Evolutionary conservation across 1,284 basidiomycete genomes (phyloP).

Genomic region (Tausonia pullulans): DNA sequence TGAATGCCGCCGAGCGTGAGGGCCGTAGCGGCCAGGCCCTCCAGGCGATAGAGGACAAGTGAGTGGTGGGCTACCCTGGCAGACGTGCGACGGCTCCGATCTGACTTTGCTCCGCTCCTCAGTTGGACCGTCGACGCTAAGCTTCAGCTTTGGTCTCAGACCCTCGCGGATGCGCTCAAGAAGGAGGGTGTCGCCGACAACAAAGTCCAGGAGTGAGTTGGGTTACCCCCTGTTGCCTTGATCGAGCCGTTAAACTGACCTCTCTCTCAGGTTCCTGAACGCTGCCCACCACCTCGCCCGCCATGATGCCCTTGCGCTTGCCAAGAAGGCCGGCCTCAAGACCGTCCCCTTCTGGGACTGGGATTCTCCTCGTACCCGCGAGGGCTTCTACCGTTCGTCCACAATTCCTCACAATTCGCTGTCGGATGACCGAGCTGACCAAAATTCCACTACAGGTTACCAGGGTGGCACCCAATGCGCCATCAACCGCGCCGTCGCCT

Average conservation of each 20-base stretch:
- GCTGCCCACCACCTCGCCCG: constrained; percentile 58
- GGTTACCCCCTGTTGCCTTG: not conserved
- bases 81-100: too few relatives aligned
- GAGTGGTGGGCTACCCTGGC: not conserved
- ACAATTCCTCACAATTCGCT: not conserved
- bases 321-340: constrained; percentile 65
- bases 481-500: constrained; percentile 82
- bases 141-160: constrained; percentile 65
- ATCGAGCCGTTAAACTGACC: not conserved
- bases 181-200: constrained; percentile 44
- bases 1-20: constrained; percentile 68
- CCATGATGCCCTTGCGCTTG: constrained; percentile 58
- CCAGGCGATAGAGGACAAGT: constrained; percentile 78
- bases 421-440: not conserved
- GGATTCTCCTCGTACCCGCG: constrained; percentile 85
- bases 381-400: constrained; percentile 63
- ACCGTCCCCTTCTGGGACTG: constrained; percentile 64
- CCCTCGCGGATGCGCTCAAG: constrained; percentile 59
- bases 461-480: constrained; percentile 93
- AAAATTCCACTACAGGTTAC: constrained; percentile 46
- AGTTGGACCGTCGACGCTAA: constrained; percentile 58
- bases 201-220: constrained; percentile 31
- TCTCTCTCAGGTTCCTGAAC: constrained; percentile 17
- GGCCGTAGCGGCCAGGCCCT: constrained; percentile 71
- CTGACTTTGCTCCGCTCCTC: not conserved